Evolutionary conservation across 768 basidiomycete genomes (phyloP), one percentile per base, ranked within the genome.

Genomic region (Pleurotus djamor): DNA sequence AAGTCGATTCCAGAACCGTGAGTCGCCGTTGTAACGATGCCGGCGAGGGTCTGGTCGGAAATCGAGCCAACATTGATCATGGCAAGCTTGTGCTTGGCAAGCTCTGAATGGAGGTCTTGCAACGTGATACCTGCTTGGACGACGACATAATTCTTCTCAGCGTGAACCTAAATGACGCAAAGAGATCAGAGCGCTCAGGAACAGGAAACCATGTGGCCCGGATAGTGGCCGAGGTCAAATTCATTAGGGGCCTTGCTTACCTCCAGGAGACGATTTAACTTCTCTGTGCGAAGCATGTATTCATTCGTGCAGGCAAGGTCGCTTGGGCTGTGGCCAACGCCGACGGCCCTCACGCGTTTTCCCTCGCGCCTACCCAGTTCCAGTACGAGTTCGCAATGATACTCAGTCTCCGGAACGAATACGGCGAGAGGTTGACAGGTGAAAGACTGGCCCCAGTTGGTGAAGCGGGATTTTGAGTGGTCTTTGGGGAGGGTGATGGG

Each of bases 11-110:
- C 96, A 10, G 92, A 88, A 55, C 96, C 97, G 78, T 99, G 97
- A 0, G 96, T 96, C 6, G 94, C 94, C 61, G 97, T 99, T 12
- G 94, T 88, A 67, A 98, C 80, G 65, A 95, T 85, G 47, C 97
- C 97, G 32, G 85, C 96, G 63, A 99, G 81, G 3, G 94, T 93
- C 72, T 98, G 96, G 71, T 97, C 95, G 37, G 94, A 96, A 67
- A 99, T 98, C 33, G 94, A 96, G 37, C 97, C 97, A 61, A 98
- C 81, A 72, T 92, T 96, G 67, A 83, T 86, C 84, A 99, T 88
- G 41, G 95, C 96, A 35, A 98, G 83, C 36, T 80, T 80, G 65
- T 87, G 76, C 10, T 75, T 70, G 50, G 79, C 83, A 58, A 98
- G 87, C 13, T 79, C 78, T 21, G 71, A 74, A 63, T 96, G 93